phyloP scores from a whole-genome alignment of 1,284 basidiomycete species.

The Pseudomicrostroma phylloplanum region DNA sequence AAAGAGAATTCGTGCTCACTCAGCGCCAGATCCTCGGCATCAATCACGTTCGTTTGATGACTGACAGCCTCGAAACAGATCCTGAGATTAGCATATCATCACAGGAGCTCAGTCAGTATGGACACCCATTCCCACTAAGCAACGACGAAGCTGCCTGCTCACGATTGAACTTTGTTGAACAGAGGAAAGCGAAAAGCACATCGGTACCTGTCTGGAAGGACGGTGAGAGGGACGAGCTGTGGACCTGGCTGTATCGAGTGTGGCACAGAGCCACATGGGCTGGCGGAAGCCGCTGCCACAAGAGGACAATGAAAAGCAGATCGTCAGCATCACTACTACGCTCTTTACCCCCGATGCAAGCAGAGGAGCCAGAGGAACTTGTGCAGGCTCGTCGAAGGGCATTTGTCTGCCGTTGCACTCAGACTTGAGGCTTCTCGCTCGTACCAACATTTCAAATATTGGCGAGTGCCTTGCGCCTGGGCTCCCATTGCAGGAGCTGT shows the following conservation, averaged over 20 bases:
- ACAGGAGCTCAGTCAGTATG: background rate
- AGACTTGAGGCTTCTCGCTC: no score
- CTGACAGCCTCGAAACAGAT: background rate
- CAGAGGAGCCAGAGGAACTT: no score
- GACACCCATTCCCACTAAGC: background rate
- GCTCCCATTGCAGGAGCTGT: no score
- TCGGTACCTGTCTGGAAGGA: background rate
- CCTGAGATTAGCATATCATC: background rate
- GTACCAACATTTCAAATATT: no score
- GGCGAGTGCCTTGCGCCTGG: no score
- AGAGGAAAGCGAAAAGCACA: background rate
- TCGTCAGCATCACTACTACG: no score
- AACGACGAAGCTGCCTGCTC: background rate
- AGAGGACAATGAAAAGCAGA: no score
- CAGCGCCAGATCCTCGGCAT: background rate
- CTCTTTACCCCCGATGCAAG: no score
- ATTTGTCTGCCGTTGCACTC: no score
- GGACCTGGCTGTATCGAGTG: background rate
- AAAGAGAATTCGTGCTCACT: background rate
- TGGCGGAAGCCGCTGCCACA: no score
- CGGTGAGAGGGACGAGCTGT: background rate
- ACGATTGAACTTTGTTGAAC: slow-evolving; percentile 4
- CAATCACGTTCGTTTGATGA: background rate
- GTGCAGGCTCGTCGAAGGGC: no score
- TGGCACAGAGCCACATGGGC: no score